Evolutionary conservation across 1,284 basidiomycete genomes (phyloP), one percentile per base, ranked within the genome.

Genomic region (Ceratobasidium sp.): DNA sequence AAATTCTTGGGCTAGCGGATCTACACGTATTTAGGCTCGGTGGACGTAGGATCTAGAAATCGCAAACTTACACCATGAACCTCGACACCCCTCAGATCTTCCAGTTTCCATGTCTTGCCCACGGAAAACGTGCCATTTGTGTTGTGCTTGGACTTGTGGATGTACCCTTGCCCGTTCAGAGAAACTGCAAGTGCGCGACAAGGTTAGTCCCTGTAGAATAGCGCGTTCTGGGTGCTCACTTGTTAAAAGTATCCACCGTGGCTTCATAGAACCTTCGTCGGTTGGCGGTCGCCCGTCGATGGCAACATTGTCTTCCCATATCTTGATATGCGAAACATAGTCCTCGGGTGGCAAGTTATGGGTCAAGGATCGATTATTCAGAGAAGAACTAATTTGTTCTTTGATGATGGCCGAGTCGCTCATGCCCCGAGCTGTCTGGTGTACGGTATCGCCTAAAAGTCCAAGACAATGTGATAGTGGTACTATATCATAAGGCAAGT

Each of bases 61-160:
- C 67, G 18, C 23, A 44, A 74, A 88, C 92, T 83, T 83, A 96
- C 96, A 81, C 88, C 89, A 48, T 91, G 81, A 59, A 97, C 92
- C 80, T 96, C 92, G 64, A 99, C 84, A 46, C 87, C 91, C 75
- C 93, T 89, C 80, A 99, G 88, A 83, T 97, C 96, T 65, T 90
- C 86, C 57, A 99, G 85, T 79, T 89, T 90, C 98, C 98, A 99
- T 10, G 97, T 96, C 87, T 99, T 99, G 30, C 98, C 98, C 75
- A 98, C 95, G 27, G 96, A 98, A 86, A 98, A 99, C 0, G 94
- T 92, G 52, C 95, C 94, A 83, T 99, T 99, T 52, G 93, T 92
- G 84, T 99, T 99, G 78, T 96, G 86, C 85, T 99, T 99, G 7
- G 96, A 96, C 85, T 99, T 99, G 89, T 99, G 96, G 33, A 98